phyloP scores from a whole-genome alignment of 805 yeast genomes.

The Suhomyces prunicola region DNA sequence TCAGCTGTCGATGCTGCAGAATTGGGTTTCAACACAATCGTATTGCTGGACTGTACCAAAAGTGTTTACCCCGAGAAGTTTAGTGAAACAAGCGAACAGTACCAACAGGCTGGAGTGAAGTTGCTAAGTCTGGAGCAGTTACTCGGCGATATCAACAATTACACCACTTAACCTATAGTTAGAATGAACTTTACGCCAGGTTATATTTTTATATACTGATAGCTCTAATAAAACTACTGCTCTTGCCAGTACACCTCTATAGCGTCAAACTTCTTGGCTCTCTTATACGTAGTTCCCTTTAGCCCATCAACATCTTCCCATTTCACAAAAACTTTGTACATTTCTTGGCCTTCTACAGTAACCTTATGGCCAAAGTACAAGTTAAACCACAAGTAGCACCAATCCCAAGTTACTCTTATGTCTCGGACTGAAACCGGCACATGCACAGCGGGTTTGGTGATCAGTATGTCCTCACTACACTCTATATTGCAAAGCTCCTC shows the following conservation, averaged over 20 bases:
- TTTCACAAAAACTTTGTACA: neutral
- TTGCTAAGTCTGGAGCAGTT: conserved; percentile 9
- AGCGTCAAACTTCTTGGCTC: conserved; percentile 49
- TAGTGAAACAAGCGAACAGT: conserved; percentile 31
- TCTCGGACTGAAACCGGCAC: neutral
- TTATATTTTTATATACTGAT: no score
- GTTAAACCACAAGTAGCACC: conserved; percentile 26
- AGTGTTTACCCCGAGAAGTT: conserved; percentile 50
- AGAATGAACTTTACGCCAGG: neutral
- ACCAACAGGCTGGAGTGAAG: conserved; percentile 31
- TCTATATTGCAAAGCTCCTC: neutral
- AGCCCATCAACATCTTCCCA: conserved; percentile 62
- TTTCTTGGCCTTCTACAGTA: neutral
- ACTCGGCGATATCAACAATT: neutral
- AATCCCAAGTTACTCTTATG: neutral
- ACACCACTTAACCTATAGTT: neutral
- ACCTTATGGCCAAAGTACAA: neutral
- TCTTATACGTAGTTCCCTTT: conserved; percentile 56
- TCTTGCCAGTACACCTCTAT: neutral
- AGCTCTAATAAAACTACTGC: neutral
- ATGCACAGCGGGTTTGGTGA: neutral
- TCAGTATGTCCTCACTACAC: neutral
- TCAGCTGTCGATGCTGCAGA: conserved; percentile 68
- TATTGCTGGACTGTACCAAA: conserved; percentile 54
- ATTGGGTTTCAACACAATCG: conserved; percentile 61